Evolutionary conservation across 2,329 filamentous ascomycete genomes (phyloP).

Genomic region (Coniosporium uncinatum): DNA sequence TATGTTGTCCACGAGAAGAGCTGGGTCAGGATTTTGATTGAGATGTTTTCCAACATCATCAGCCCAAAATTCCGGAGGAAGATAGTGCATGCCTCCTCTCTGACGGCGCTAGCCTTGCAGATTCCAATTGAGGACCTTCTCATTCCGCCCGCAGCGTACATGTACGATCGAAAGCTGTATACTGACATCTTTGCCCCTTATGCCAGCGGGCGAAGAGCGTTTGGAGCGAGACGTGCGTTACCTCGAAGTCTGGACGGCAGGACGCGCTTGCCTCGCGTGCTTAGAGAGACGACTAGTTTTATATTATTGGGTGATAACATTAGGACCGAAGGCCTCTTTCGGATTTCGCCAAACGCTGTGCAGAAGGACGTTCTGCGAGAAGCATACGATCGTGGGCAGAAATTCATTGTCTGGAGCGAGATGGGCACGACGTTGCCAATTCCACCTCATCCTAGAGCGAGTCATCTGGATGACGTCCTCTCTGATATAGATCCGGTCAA

Average conservation of each 20-base stretch:
- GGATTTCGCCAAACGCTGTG: conserved; percentile 43
- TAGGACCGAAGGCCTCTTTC: conserved; percentile 44
- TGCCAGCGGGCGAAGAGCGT: conserved; percentile 37
- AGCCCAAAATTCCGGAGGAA: conserved; percentile 52
- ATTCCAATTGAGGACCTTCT: conserved; percentile 45
- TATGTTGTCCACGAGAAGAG: conserved; percentile 53
- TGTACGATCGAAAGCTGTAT: conserved; percentile 44
- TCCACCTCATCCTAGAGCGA: conserved; percentile 20
- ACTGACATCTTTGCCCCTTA: conserved; percentile 39
- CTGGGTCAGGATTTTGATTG: conserved; percentile 49
- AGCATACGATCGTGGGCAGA: conserved; percentile 48
- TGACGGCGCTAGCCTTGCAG: conserved; percentile 42
- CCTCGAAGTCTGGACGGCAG: conserved; percentile 36
- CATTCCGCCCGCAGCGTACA: conserved; percentile 47
- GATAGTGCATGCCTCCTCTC: conserved; percentile 46
- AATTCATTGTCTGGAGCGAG: conserved; percentile 47
- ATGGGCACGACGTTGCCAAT: conserved; percentile 23
- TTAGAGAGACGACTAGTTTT: conserved; percentile 47
- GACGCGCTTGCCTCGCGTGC: conserved; percentile 42
- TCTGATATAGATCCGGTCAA: conserved; percentile 34
- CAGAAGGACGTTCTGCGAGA: conserved; percentile 44
- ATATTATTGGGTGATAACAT: conserved; percentile 41
- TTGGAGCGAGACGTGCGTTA: conserved; percentile 39
- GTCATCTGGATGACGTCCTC: conserved; percentile 32
- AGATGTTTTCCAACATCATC: conserved; percentile 50